phyloP scores from a whole-genome alignment of 1,139 yeast genomes.

The Hyphopichia pseudoburtonii region DNA sequence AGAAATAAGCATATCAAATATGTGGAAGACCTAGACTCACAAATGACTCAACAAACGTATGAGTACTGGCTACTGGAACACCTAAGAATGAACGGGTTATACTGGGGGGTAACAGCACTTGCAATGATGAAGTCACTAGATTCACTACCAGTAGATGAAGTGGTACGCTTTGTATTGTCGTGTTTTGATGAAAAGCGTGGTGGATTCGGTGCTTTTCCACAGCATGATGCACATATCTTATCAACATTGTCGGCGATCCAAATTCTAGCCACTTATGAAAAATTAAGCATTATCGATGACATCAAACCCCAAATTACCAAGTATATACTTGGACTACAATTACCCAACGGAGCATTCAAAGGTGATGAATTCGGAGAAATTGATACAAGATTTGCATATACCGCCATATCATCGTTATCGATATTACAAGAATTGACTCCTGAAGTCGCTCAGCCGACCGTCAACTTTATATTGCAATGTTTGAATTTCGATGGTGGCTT shows the following conservation, averaged over 20 bases:
- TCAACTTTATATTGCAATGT: slow-evolving; percentile 63
- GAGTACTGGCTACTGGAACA: slow-evolving; percentile 94
- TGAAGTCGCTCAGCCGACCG: slow-evolving; percentile 64
- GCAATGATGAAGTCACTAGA: slow-evolving; percentile 54
- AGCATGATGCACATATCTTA: slow-evolving; percentile 87
- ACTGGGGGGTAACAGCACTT: slow-evolving; percentile 91
- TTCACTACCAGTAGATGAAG: slow-evolving; percentile 58
- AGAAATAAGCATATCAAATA: slow-evolving; percentile 35
- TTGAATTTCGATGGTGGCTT: slow-evolving; percentile 95
- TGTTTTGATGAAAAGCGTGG: slow-evolving; percentile 67
- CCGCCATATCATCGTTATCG: slow-evolving; percentile 72
- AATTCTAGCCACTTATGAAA: slow-evolving; percentile 65
- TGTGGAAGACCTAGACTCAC: slow-evolving; percentile 38
- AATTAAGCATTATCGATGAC: slow-evolving; percentile 38
- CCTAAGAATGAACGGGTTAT: slow-evolving; percentile 83
- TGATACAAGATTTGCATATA: slow-evolving; percentile 87
- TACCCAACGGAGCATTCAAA: slow-evolving; percentile 74
- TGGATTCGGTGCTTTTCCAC: slow-evolving; percentile 88
- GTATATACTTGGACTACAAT: slow-evolving; percentile 58
- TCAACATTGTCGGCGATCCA: slow-evolving; percentile 88
- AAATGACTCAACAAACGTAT: slow-evolving; percentile 33
- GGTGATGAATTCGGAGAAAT: slow-evolving; percentile 93
- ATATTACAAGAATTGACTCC: slow-evolving; percentile 64
- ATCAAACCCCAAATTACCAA: slow-evolving; percentile 26
- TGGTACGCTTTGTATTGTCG: slow-evolving; percentile 62